phyloP scores from a whole-genome alignment of 176 grass and related monocot species.

The Carex scoparia region DNA sequence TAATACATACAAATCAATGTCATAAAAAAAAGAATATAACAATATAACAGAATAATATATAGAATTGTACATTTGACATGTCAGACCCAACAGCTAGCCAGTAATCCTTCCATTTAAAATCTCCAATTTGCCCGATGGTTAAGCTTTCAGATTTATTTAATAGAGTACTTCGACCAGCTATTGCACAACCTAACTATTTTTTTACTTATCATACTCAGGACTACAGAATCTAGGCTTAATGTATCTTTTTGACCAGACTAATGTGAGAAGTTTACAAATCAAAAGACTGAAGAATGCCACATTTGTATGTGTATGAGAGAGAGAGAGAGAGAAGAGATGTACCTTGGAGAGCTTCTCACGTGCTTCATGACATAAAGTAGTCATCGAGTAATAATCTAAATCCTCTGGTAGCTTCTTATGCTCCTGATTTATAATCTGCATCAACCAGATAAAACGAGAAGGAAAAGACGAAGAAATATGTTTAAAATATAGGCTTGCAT shows the following conservation, averaged over 20 bases:
- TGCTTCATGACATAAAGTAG: slow-evolving; percentile 80
- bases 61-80: not conserved
- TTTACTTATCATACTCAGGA: not conserved
- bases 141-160: not conserved
- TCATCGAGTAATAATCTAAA: slow-evolving; percentile 88
- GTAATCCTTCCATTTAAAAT: not conserved
- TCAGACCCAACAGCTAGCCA: not conserved
- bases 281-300: not conserved
- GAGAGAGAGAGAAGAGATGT: not conserved
- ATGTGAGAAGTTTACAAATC: not conserved
- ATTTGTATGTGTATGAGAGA: not conserved
- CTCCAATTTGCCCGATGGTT: not conserved
- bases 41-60: not conserved
- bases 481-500: not conserved
- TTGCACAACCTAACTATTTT: not conserved
- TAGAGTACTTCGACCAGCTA: not conserved
- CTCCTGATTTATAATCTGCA: slow-evolving; percentile 92
- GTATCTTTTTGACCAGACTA: not conserved
- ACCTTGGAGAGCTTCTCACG: slow-evolving; percentile 99
- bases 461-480: not conserved
- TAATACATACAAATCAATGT: not conserved
- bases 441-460: not conserved
- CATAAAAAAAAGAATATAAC: not conserved
- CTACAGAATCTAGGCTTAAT: not conserved
- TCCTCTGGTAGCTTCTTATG: slow-evolving; percentile 82